Base-by-base conservation (phyloP, 2,329 filamentous ascomycete species). In the Mollisiaceae sp. region DNA sequence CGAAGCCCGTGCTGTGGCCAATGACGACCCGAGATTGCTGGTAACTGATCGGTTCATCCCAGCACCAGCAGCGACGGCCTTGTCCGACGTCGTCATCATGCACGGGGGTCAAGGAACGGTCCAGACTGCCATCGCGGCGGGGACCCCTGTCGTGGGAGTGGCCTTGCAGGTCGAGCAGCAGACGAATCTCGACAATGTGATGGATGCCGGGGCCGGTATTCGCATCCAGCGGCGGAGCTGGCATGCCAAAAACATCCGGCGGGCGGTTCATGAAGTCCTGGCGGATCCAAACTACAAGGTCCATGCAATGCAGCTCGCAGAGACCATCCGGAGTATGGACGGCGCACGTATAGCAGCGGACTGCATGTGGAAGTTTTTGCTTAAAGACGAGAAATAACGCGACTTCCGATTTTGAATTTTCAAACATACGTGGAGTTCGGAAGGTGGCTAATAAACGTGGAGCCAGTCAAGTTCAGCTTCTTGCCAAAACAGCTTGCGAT, bases 161-260 rank as follows among this genome's bases (percentile, higher is more conserved):
- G 45, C 45, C n/a, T 11, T 50, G n/a, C 45, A 50, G 11, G 45
- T 50, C 45, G 45, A 50, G n/a, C 45, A 50, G 14, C 45, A 50
- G 45, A 50, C 45, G 20, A 50, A 50, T 14, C 45, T 50, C 45
- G 45, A 50, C n/a, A 50, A 50, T 50, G 45, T 50, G 45, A 50
- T 50, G 45, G 22, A 50, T 50, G 45, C 45, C n/a, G 45, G 45
- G 2, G 45, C 45, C n/a, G 45, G 45, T 8, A 50, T 50, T 24
- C 45, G 45, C 4, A 50, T 50, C n/a, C 45, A 50, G 45, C n/a
- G 45, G 12, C 45, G 45, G 1, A 50, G 45, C n/a, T 50, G 45
- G 45, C 45, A 22, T 9, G 18, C 45, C 18, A 2, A 22, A 22
- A 24, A 11, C 45, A 50, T 50, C 20, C 45, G 45, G 45, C 18